Percentiles rank a stretch among this genome's conserved stretches.
These are phyloP conservation scores for Rhodocollybia butyracea DNA, from an alignment of 768 basidiomycete genomes.

Conservation along the genomic window DNA sequence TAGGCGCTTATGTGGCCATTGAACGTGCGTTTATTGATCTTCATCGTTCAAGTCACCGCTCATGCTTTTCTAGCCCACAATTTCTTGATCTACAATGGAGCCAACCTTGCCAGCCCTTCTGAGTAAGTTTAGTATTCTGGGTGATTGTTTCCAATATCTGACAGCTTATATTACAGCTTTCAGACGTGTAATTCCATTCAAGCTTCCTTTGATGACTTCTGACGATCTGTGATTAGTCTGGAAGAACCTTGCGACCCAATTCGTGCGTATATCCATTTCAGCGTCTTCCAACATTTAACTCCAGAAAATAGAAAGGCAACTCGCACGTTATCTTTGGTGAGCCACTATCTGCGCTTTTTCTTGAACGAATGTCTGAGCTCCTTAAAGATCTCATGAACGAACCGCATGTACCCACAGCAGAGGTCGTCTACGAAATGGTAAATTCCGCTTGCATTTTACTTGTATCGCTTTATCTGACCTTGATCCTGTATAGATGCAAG, in stretches of 20 bases:
- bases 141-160: background rate
- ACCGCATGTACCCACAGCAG: conserved; percentile 50
- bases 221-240: conserved; percentile 36
- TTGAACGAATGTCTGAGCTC: background rate
- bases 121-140: conserved; percentile 29
- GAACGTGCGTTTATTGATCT: conserved; percentile 39
- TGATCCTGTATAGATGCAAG: conserved; percentile 44
- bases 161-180: conserved; percentile 30
- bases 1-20: conserved; percentile 54
- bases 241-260: conserved; percentile 52
- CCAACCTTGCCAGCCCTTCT: conserved; percentile 44
- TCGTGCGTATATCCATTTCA: conserved; percentile 33
- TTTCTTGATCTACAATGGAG: conserved; percentile 57
- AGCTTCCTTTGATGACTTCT: background rate
- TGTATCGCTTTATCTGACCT: background rate
- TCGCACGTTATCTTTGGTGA: conserved; percentile 53
- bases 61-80: conserved; percentile 45
- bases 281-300: background rate
- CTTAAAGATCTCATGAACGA: conserved; percentile 57
- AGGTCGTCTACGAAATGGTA: conserved; percentile 45
- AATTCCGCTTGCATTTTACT: background rate
- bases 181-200: conserved; percentile 34
- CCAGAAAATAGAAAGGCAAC: conserved; percentile 28
- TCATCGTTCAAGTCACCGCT: background rate
- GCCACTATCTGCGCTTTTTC: background rate